Base-by-base conservation (phyloP, 2,329 filamentous ascomycete genomes). In the Cordyceps cateniannulata region DNA sequence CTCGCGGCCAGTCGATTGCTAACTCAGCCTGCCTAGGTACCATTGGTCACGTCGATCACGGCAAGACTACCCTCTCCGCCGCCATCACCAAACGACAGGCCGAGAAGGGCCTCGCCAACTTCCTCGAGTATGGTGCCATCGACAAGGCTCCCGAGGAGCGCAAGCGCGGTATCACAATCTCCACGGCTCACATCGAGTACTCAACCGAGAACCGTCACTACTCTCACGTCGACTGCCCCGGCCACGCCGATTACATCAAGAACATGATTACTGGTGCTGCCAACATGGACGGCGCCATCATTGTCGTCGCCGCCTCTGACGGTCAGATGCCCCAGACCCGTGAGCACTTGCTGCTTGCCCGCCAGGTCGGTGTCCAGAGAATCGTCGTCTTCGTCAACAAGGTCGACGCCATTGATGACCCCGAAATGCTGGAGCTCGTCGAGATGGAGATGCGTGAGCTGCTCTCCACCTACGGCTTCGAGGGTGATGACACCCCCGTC, bases 241-340 rank as follows among this genome's bases (percentile, higher is more conserved):
- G 95, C 79, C 95, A 99, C 88, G 95, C 95, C 79, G 95, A 99
- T 91, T 99, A 99, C 85, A 98, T 99, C 83, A 99, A 99, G 87
- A 99, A 99, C 88, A 99, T 99, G 95, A 99, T 99, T 77, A 99
- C 95, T 68, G 95, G 95, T 87, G 93, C 95, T 65, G 93, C 96
- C 71, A 96, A 92, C 83, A 99, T 99, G 95, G 95, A 99, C 71
- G 95, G 95, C 71, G 93, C 95, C 71, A 93, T 99, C 75, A 97
- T 99, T 71, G 95, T 99, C 68, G 96, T 99, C 70, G 96, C 96
- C 69, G 95, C 95, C 69, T 96, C 92, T 42, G 95, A 99, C 75
- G 95, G 95, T 75, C 96, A 99, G 82, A 99, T 99, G 95, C 95
- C 95, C 71, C 96, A 99, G 85, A 99, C 95, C 67, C 86, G 95